A percentile compares a stretch with the other conserved stretches of the same genome.
Evolutionary conservation across 345 rosid species (phyloP).

Genomic region (Excoecaria cochinchinensis): DNA sequence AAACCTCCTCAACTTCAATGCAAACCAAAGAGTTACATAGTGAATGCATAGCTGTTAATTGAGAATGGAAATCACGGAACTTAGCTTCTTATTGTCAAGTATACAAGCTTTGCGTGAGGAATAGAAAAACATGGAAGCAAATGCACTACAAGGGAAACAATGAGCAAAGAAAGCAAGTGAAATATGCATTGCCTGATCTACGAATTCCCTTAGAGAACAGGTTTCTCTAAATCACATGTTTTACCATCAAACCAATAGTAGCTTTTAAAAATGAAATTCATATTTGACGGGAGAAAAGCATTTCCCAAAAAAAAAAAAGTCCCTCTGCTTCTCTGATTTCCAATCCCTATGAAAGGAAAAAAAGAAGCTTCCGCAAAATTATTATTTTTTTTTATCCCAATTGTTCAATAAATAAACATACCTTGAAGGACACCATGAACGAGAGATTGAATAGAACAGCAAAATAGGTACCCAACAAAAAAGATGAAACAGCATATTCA

Average conservation of each 20-base stretch:
- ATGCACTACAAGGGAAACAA: not conserved
- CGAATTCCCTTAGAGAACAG: not conserved
- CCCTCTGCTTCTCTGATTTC: not conserved
- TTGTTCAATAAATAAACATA: not conserved
- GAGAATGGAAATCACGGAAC: not conserved
- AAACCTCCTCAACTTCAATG: too few relatives aligned
- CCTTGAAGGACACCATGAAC: not conserved
- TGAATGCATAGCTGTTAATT: too few relatives aligned
- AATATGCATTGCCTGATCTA: not conserved
- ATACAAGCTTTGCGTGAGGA: not conserved
- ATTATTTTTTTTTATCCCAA: not conserved
- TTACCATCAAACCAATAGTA: not conserved
- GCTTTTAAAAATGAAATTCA: not conserved
- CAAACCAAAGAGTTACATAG: too few relatives aligned
- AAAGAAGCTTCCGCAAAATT: not conserved
- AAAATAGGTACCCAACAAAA: too few relatives aligned
- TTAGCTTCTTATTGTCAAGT: not conserved
- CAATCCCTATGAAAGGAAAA: not conserved
- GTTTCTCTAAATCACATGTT: not conserved
- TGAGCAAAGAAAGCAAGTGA: not conserved
- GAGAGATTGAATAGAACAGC: not conserved
- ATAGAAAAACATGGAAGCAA: not conserved
- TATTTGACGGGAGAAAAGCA: not conserved
- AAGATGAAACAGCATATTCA: too few relatives aligned
- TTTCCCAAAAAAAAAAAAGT: not conserved